These are phyloP conservation scores for Lactarius sanguifluus DNA, from an alignment of 768 basidiomycete species.

Conservation along the genomic window DNA sequence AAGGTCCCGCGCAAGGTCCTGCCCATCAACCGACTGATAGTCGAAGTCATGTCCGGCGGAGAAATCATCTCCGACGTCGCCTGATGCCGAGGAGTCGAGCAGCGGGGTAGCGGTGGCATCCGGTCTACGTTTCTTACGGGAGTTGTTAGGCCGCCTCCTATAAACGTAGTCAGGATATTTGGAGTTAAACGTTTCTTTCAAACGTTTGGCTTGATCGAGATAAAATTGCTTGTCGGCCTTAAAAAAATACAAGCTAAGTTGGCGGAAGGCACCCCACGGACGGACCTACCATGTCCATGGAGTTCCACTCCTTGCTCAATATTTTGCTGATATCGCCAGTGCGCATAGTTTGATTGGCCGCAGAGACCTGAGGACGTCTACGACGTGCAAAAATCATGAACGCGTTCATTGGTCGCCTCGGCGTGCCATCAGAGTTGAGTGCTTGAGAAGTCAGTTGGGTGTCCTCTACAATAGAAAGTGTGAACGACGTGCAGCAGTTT, in stretches of 20 bases:
- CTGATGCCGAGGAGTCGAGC: conserved; percentile 36
- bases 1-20: conserved; percentile 32
- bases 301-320: conserved; percentile 81
- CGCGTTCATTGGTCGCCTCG: conserved; percentile 90
- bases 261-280: conserved; percentile 19
- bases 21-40: conserved; percentile 43
- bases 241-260: conserved; percentile 3
- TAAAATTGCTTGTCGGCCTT: conserved; percentile 86
- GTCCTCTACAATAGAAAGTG: conserved; percentile 21
- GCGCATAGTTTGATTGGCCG: conserved; percentile 87
- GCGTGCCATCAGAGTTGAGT: conserved; percentile 83
- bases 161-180: conserved; percentile 92
- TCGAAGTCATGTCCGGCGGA: conserved; percentile 31
- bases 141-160: conserved; percentile 83
- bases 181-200: conserved; percentile 83
- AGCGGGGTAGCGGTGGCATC: conserved; percentile 37
- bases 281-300: conserved; percentile 61
- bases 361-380: conserved; percentile 77
- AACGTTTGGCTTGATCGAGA: conserved; percentile 78
- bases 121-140: conserved; percentile 58
- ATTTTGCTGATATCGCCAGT: conserved; percentile 91
- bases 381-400: conserved; percentile 92
- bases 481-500: conserved; percentile 1
- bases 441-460: conserved; percentile 66
- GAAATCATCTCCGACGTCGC: conserved; percentile 38